Base-by-base conservation (phyloP, 148 eudicot species). In the Nyssa sinensis region DNA sequence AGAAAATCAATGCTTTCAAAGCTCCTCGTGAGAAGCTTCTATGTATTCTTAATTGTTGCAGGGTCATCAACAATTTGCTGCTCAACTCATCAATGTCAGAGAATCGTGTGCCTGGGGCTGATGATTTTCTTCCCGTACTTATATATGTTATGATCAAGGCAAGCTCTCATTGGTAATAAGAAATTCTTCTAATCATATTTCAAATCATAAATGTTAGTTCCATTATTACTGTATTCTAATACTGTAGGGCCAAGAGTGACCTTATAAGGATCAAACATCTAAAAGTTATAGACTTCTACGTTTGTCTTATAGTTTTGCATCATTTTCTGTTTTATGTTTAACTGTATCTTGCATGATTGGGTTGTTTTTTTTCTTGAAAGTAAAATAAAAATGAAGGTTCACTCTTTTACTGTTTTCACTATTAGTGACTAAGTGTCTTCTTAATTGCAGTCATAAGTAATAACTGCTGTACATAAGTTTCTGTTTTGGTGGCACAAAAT, bases 61-160 rank as follows among this genome's bases (percentile, higher is more conserved):
- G 75, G 28, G 82, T 80, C 55, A 80, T 80, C 65, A 80, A 75
- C 17, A 80, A 80, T 75, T 70, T 80, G 79, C 79, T 80, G 44
- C 78, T 80, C 49, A 80, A 79, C 28, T 79, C 79, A 39, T 62
- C 82, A 17, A 44, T 70, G 66, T 71, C 79, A 55, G 78, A 80
- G 41, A 63, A 75, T 41, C 74, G 62, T 70, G 78, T 74, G 32
- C 78, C 79, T 31, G 82, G 82, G n/a, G 82, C 82, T 55, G 82
- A 80, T 75, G 82, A 80, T 75, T 80, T 80, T 75, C 82, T 80
- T 70, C 82, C 82, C 8, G 75, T 80, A 37, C 64, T 77, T 39
- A 71, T 77, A 24, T 77, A 55, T 64, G 71, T 77, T 59, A 67
- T 69, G 41, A 77, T 77, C 75, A 77, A 77, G 80, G 80, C 80